Evolutionary conservation across 1,284 basidiomycete genomes (phyloP), one percentile per base, ranked within the genome.

Genomic region (Volvariella surrecta): DNA sequence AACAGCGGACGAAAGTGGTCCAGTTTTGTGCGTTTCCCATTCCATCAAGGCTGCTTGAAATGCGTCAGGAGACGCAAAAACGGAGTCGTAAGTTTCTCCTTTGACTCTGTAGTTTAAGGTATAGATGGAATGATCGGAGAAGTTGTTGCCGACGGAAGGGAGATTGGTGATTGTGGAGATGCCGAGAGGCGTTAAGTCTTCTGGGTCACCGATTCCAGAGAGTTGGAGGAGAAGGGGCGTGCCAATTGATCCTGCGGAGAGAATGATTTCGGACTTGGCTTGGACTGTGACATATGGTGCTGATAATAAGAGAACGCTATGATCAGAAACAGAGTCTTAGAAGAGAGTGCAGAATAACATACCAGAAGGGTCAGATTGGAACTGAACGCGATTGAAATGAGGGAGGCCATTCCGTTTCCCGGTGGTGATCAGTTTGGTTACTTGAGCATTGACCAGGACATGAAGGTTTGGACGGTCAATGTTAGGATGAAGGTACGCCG

Each of bases 191-290:
- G 40, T 19, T 6, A 66, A 50, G 4, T 49, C 42, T 1, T 49
- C 35, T 3, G 48, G 16, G 39, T 57, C 44, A 11, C 74, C 73
- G 45, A 76, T 71, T 19, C 74, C 73, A 11, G 69, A 71, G 32
- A 67, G 58, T 38, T 67, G 54, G 10, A 74, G 62, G 18, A 74
- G 58, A 39, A 69, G 67, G 9, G 73, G 69, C 1, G 64, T 63
- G 0, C 57, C 59, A 7, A 71, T 50, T 0, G 64, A 52, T 9
- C 71, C 71, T 3, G 66, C 63, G 30, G 69, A 67, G 6, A 74
- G 57, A 30, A 74, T 64, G n/a, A 73, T 50, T 30, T 54, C 51
- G 31, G 49, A 52, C 8, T 22, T 40, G 6, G 53, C 49, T 2
- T 11, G 39, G 32, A 46, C 49, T 3, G 24, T 18, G 6, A 22